These are phyloP conservation scores for Purshia tridentata DNA, from an alignment of 306 rosid genomes.

Conservation along the genomic window DNA sequence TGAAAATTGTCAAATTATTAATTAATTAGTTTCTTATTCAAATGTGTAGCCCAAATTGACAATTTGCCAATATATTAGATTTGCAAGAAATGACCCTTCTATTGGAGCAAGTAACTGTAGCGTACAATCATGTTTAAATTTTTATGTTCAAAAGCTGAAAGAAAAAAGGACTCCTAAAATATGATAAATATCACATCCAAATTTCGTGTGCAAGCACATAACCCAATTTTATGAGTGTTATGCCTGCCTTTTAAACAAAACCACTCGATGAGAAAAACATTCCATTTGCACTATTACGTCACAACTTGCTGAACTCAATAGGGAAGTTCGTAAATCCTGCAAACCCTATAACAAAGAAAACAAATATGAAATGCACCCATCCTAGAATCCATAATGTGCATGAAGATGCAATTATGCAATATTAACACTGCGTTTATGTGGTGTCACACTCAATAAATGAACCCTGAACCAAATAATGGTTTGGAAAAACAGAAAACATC, in stretches of 20 bases:
- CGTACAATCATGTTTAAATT: neutral
- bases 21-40: neutral
- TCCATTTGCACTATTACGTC: neutral
- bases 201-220: neutral
- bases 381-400: neutral
- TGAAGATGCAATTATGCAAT: neutral
- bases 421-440: neutral
- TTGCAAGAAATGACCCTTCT: neutral
- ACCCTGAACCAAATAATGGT: neutral
- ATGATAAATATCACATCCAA: neutral
- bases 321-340: neutral
- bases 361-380: neutral
- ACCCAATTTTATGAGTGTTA: too few species aligned
- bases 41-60: neutral
- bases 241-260: neutral
- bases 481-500: neutral
- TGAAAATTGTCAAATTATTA: neutral
- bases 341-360: neutral
- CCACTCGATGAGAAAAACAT: neutral
- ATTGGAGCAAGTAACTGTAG: neutral
- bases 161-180: neutral
- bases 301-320: too few species aligned
- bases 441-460: neutral
- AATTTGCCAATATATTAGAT: too few species aligned
- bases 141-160: neutral